Base-by-base conservation (phyloP, 2,329 filamentous ascomycete genomes). In the Diplocarpon mali region DNA sequence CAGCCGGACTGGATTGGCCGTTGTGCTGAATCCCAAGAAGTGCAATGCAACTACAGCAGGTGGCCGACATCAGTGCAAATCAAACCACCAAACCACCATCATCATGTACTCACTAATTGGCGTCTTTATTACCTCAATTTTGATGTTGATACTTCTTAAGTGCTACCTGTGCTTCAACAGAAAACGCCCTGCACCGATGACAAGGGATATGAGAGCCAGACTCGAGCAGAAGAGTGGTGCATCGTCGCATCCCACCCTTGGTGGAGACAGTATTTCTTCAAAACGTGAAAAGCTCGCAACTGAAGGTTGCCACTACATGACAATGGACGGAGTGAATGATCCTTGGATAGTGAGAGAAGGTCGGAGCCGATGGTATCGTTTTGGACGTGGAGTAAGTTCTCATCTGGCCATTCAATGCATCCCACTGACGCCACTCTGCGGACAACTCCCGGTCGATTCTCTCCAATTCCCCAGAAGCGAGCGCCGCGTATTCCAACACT, bases 401-500 rank as follows among this genome's bases (percentile, higher is more conserved):
- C 9, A 12, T 17, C 20, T 29, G 17, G 9, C 3, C 10, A 32
- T 32, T n/a, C 13, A 27, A 17, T 35, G 7, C 13, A 24, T 8
- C 11, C 20, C 10, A 15, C 39, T 42, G 14, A 43, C 14, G 16
- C 38, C 5, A 9, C 15, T 10, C 27, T 40, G 45, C 36, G 15
- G 17, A 31, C 31, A 40, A 24, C 24, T 11, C 34, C 41, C 37
- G 38, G 34, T 9, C 37, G 31, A 28, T 38, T 35, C 24, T 45
- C 36, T 34, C 44, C 48, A 30, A 14, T 35, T 16, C 45, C 49
- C 29, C 37, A 42, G 14, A 34, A n/a, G 28, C 37, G 37, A 20
- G 31, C 48, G 29, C 47, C 49, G 27, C 49, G 47, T 2, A 48
- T 51, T 20, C 50, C 52, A 20, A 45, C 52, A 11, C 34, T 56